Evolutionary conservation across 495 filamentous ascomycete genomes (phyloP).

Genomic region (Podospora anserina): DNA sequence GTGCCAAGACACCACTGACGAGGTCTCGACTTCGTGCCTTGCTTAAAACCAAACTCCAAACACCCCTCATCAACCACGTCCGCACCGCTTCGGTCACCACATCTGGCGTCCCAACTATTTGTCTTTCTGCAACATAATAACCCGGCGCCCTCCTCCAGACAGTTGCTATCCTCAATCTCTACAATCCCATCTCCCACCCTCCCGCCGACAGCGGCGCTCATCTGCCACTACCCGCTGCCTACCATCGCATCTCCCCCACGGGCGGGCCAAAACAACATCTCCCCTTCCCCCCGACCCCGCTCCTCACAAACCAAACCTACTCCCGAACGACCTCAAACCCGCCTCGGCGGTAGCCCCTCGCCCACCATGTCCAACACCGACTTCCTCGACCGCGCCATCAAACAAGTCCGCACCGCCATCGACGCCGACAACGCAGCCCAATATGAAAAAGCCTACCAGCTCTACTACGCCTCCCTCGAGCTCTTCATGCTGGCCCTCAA

Average conservation of each 20-base stretch:
- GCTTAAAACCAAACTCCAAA: neutral
- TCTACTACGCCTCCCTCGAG: constrained; percentile 91
- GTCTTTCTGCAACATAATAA: neutral
- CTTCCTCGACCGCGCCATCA: constrained; percentile 93
- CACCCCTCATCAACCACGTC: neutral
- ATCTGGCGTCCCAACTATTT: neutral
- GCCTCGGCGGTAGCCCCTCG: neutral
- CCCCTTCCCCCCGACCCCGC: neutral
- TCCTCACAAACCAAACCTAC: constrained; percentile 4
- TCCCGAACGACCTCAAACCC: constrained; percentile 6
- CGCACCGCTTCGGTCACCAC: neutral
- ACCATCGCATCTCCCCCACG: neutral
- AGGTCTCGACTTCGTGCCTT: neutral
- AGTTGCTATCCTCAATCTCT: neutral
- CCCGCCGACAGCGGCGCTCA: neutral
- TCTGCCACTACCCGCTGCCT: neutral
- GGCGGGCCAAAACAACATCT: neutral
- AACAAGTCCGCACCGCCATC: constrained; percentile 93
- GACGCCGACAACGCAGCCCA: constrained; percentile 92
- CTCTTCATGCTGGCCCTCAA: constrained; percentile 95
- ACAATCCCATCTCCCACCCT: neutral
- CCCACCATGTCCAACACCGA: constrained; percentile 88
- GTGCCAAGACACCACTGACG: neutral
- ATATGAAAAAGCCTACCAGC: constrained; percentile 93
- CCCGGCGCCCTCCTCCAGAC: too few relatives aligned